These are phyloP conservation scores for Phytophthora sp. DNA, from an alignment of 352 stramenopile species.

Conservation along the genomic window DNA sequence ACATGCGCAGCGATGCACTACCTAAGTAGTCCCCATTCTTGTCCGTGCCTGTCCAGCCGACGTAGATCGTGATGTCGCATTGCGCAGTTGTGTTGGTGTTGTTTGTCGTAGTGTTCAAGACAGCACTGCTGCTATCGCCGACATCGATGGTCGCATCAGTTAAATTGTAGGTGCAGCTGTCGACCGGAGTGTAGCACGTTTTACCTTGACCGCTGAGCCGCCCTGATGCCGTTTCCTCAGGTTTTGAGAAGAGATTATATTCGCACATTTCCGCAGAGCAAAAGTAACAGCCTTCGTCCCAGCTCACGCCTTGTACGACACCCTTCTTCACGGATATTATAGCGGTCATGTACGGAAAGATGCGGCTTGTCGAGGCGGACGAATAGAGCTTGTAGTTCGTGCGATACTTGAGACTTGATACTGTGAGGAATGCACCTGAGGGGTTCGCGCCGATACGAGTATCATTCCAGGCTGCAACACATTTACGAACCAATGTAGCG, in stretches of 20 bases:
- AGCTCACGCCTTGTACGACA: conserved; percentile 75
- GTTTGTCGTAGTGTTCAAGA: conserved; percentile 24
- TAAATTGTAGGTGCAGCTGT: conserved; percentile 39
- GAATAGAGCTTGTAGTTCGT: conserved; percentile 82
- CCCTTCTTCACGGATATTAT: conserved; percentile 86
- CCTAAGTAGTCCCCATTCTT: conserved; percentile 80
- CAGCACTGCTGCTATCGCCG: conserved; percentile 24
- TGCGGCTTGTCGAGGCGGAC: conserved; percentile 41
- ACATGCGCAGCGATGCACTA: conserved; percentile 79
- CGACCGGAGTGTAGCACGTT: conserved; percentile 64
- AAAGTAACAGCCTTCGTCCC: conserved; percentile 86
- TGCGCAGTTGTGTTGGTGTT: conserved; percentile 45
- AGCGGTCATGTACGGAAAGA: conserved; percentile 81
- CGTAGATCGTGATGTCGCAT: conserved; percentile 79
- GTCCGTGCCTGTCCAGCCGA: conserved; percentile 84
- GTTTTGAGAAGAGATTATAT: conserved; percentile 67
- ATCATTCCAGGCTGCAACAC: conserved; percentile 69
- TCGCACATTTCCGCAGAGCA: conserved; percentile 62
- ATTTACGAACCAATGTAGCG: not conserved
- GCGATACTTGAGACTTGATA: conserved; percentile 72
- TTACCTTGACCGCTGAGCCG: conserved; percentile 57
- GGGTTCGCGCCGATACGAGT: conserved; percentile 57
- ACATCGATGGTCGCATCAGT: conserved; percentile 24
- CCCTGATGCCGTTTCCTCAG: conserved; percentile 53
- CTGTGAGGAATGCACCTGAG: conserved; percentile 59